Evolutionary conservation across 805 yeast species (phyloP).

Genomic region (Kodamaea hsintzibuensis): DNA sequence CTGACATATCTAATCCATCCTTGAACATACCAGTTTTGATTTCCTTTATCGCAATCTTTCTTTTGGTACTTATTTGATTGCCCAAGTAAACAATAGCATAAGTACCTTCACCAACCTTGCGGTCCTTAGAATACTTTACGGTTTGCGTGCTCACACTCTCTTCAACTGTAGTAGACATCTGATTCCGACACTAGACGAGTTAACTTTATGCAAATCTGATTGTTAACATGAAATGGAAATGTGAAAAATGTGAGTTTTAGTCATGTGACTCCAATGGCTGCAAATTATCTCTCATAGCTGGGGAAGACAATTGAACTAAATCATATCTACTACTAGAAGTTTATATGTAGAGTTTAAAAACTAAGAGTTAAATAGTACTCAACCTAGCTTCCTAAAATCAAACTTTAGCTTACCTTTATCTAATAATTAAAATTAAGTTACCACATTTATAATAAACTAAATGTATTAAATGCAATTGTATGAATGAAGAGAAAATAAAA

Average conservation of each 20-base stretch:
- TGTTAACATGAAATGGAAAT: background rate
- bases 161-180: slow-evolving; percentile 2
- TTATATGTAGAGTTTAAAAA: too few species aligned
- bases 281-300: background rate
- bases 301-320: too few species aligned
- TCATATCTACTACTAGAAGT: too few species aligned
- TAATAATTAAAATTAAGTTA: too few species aligned
- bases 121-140: slow-evolving; percentile 51
- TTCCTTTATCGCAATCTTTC: slow-evolving; percentile 88
- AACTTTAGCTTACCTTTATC: too few species aligned
- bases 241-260: background rate
- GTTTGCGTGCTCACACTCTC: background rate
- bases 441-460: background rate
- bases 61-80: slow-evolving; percentile 50
- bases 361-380: too few species aligned
- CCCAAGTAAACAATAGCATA: slow-evolving; percentile 96
- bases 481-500: background rate
- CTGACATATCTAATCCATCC: slow-evolving; percentile 97
- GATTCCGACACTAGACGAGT: background rate
- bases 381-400: too few species aligned
- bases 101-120: slow-evolving; percentile 98
- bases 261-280: background rate
- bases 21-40: slow-evolving; percentile 92
- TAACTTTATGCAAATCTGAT: background rate
- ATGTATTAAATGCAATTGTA: slow-evolving; percentile 1